Evolutionary conservation across 1,284 basidiomycete species (phyloP).

Genomic region (Phaffia rhodozyma): DNA sequence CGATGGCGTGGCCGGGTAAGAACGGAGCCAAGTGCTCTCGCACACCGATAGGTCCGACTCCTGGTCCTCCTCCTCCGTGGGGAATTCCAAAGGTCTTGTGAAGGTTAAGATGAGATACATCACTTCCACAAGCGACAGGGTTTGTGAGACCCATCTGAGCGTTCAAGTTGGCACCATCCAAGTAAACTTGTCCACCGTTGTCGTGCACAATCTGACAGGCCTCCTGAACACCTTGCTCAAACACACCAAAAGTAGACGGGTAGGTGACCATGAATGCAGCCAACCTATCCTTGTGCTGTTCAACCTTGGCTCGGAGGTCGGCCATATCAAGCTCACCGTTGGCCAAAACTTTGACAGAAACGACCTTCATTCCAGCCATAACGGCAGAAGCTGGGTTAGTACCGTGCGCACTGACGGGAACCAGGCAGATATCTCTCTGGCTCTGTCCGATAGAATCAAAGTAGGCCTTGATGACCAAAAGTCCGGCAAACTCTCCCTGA

Average conservation of each 20-base stretch:
- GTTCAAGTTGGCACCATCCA: conserved; percentile 95
- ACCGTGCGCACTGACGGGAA: conserved; percentile 90
- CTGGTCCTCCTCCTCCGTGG: conserved; percentile 94
- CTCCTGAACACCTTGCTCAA: conserved; percentile 82
- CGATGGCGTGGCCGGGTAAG: conserved; percentile 79
- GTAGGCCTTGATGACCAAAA: conserved; percentile 87
- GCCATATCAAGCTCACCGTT: conserved; percentile 82
- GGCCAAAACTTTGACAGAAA: conserved; percentile 73
- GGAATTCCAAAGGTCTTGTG: conserved; percentile 55
- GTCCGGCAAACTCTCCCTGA: conserved; percentile 86
- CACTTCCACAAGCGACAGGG: conserved; percentile 89
- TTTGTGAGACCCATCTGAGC: conserved; percentile 91
- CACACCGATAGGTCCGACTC: conserved; percentile 81
- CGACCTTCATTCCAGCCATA: conserved; percentile 94
- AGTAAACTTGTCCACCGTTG: conserved; percentile 91
- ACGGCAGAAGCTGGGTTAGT: conserved; percentile 92
- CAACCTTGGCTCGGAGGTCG: conserved; percentile 76
- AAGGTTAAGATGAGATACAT: conserved; percentile 94
- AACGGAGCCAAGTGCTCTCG: conserved; percentile 87
- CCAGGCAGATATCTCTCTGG: conserved; percentile 82
- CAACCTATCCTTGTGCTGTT: conserved; percentile 78
- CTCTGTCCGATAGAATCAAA: conserved; percentile 76
- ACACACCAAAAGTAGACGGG: conserved; percentile 93
- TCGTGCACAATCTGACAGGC: conserved; percentile 90
- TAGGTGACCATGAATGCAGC: conserved; percentile 85